phyloP scores from a whole-genome alignment of 148 eudicot species.

The Salicornia ramosissima region DNA sequence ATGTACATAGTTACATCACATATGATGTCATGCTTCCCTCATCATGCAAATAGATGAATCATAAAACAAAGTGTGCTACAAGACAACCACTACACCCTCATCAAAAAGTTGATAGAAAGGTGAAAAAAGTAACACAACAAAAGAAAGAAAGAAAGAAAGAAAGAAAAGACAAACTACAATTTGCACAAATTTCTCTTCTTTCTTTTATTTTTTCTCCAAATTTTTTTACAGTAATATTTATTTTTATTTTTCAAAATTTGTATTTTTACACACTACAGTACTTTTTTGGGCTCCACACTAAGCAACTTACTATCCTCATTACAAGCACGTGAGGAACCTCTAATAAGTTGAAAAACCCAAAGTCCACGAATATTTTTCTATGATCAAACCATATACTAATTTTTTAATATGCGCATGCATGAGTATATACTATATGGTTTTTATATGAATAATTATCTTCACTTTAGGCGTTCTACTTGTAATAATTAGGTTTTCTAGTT shows the following conservation, averaged over 20 bases:
- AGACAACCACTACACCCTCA: conserved; percentile 22
- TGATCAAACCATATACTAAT: conserved; percentile 3
- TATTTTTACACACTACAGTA: conserved; percentile 6
- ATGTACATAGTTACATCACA: conserved; percentile 9
- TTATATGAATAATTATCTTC: conserved; percentile 4
- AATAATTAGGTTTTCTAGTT: conserved; percentile 4
- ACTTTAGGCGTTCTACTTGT: not conserved
- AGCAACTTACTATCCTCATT: not conserved
- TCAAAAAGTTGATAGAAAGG: conserved; percentile 9
- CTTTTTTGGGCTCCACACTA: conserved; percentile 12
- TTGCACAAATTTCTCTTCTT: conserved; percentile 10
- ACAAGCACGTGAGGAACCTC: conserved; percentile 23
- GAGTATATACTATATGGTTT: conserved; percentile 5
- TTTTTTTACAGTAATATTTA: no score
- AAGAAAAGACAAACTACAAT: conserved; percentile 14
- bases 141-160: conserved; percentile 5
- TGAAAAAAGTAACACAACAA: conserved; percentile 11
- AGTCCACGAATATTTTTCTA: not conserved
- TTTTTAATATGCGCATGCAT: not conserved
- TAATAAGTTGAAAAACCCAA: conserved; percentile 2
- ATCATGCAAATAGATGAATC: not conserved
- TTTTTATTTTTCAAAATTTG: no score
- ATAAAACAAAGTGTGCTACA: conserved; percentile 13
- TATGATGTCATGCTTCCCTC: conserved; percentile 29
- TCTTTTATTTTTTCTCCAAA: no score